Percentiles rank a stretch among this genome's conserved stretches.
Evolutionary conservation across 441 rosid genomes (phyloP).

Genomic region (Geranium incanum): DNA sequence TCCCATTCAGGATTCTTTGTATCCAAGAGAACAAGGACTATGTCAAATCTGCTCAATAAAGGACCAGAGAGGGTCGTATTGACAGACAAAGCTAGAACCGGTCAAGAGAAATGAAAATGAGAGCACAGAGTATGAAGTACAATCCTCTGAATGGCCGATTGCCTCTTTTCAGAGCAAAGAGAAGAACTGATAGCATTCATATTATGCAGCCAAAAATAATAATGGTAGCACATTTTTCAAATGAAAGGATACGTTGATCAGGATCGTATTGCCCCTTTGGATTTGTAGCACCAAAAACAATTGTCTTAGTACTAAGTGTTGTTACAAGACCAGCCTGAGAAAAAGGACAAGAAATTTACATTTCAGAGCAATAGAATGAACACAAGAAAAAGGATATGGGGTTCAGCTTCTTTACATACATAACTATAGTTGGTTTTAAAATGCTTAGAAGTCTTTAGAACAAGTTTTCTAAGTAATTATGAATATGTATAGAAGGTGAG

Average conservation of each 20-base stretch:
- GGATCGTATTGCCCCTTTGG: constrained; percentile 98
- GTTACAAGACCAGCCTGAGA: constrained; percentile 94
- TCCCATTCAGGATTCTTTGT: constrained; percentile 99
- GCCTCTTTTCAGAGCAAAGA: background rate
- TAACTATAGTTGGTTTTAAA: background rate
- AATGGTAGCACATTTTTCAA: constrained; percentile 15
- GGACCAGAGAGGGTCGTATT: constrained; percentile 95
- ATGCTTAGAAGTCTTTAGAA: background rate
- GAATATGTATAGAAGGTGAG: too few relatives aligned
- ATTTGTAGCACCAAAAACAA: constrained; percentile 94
- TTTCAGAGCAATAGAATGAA: background rate
- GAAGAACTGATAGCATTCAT: background rate
- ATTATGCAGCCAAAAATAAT: background rate
- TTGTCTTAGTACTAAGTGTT: constrained; percentile 77
- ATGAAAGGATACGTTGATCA: constrained; percentile 64
- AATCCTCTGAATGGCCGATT: background rate
- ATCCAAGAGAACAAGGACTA: constrained; percentile 87
- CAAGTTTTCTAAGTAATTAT: background rate
- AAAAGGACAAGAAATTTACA: constrained; percentile 3
- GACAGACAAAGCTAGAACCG: constrained; percentile 71
- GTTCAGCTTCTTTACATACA: background rate
- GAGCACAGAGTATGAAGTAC: background rate
- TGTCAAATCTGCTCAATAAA: constrained; percentile 91
- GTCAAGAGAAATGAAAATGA: constrained; percentile 41
- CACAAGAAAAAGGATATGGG: background rate